These are phyloP conservation scores for Trypanosoma vivax DNA, from an alignment of 208 protist species.

Conservation along the genomic window DNA sequence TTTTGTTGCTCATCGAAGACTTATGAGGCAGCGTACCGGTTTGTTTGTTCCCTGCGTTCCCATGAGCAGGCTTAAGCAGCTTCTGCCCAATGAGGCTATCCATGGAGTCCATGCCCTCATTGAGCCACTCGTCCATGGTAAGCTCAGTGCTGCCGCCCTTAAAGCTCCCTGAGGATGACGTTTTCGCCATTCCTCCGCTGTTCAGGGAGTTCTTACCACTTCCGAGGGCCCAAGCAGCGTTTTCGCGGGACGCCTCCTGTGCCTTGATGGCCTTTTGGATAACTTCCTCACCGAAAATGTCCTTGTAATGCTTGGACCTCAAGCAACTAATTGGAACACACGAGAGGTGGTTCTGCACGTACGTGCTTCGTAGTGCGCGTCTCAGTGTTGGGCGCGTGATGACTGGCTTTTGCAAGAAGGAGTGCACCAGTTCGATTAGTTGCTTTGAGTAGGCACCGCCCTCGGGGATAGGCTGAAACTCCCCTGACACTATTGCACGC, in stretches of 20 bases:
- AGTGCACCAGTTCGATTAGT: slow-evolving; percentile 52
- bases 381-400: slow-evolving; percentile 51
- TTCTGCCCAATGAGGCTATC: too few relatives aligned
- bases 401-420: slow-evolving; percentile 46
- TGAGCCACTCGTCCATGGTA: too few relatives aligned
- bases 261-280: slow-evolving; percentile 27
- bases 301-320: slow-evolving; percentile 24
- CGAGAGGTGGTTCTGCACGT: slow-evolving; percentile 38
- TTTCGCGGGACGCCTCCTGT: background rate
- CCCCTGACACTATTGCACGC: slow-evolving; percentile 19
- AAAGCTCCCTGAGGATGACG: too few relatives aligned
- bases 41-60: too few relatives aligned
- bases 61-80: too few relatives aligned
- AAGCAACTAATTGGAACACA: slow-evolving; percentile 31
- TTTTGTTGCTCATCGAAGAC: too few relatives aligned
- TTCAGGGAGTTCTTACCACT: background rate
- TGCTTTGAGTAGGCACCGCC: slow-evolving; percentile 36
- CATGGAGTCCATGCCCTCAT: too few relatives aligned
- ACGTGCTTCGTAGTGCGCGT: slow-evolving; percentile 43
- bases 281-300: slow-evolving; percentile 39
- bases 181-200: background rate
- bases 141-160: too few relatives aligned
- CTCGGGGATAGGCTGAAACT: slow-evolving; percentile 6
- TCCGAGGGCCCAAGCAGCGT: background rate
- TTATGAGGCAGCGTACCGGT: too few relatives aligned